Evolutionary conservation across 805 yeast species (phyloP), one percentile per base, ranked within the genome.

Genomic region (Zygotorulaspora danielsina): DNA sequence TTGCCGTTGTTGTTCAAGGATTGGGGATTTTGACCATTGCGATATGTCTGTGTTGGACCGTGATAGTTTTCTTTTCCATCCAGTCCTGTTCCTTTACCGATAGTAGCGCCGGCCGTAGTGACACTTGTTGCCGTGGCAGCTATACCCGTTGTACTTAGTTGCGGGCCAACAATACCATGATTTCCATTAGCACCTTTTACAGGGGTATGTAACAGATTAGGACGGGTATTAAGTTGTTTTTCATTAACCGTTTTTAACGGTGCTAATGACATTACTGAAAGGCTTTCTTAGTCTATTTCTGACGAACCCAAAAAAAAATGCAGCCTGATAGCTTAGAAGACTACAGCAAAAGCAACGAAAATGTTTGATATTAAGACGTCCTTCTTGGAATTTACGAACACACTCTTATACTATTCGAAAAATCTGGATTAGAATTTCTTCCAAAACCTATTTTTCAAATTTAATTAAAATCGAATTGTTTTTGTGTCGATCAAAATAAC

Each of bases 241-340:
- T 61, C 64, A 47, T 58, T 59, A 22, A 61, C 58, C 11, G 61
- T 41, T 46, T 61, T 61, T 37, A 61, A 48, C 22, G 65, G 65
- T 17, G 63, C 62, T 36, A 59, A 48, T 19, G 65, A 60, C 64
- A 60, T 60, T 19, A 15, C 27, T 11, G 3, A n/a, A 16, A 13
- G 6, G 9, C 16, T 13, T 16, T 26, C n/a, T 31, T 19, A n/a
- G n/a, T n/a, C n/a, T n/a, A n/a, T n/a, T n/a, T n/a, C n/a, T n/a
- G n/a, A n/a, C n/a, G n/a, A n/a, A n/a, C n/a, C n/a, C n/a, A n/a
- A n/a, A n/a, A n/a, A n/a, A n/a, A n/a, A n/a, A n/a, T n/a, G n/a
- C n/a, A n/a, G n/a, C n/a, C n/a, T n/a, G n/a, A n/a, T n/a, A n/a
- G n/a, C n/a, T n/a, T n/a, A n/a, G n/a, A n/a, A n/a, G n/a, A n/a